These are phyloP conservation scores for Hamigera avellanea DNA, from an alignment of 495 filamentous ascomycete genomes.

Conservation along the genomic window DNA sequence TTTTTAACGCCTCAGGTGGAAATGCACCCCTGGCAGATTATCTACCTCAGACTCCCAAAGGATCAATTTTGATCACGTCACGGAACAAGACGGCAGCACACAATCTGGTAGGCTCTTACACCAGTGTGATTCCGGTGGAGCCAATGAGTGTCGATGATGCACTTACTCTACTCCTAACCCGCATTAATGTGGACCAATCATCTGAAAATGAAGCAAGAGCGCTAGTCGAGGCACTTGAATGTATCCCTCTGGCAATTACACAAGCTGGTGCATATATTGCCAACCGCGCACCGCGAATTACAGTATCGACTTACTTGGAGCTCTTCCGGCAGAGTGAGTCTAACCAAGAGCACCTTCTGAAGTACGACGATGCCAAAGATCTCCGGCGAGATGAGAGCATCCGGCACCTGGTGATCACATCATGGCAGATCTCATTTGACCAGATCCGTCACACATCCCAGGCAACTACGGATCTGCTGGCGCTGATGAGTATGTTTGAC, in stretches of 20 bases:
- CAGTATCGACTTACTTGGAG: conserved; percentile 8
- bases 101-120: conserved; percentile 10
- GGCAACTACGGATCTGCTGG: conserved; percentile 21
- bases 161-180: conserved; percentile 6
- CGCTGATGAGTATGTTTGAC: conserved; percentile 34
- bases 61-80: conserved; percentile 28
- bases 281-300: conserved; percentile 7
- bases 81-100: conserved; percentile 17
- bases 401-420: conserved; percentile 26
- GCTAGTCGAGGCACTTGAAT: conserved; percentile 16
- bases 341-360: conserved; percentile 5
- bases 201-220: conserved; percentile 5
- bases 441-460: conserved; percentile 19
- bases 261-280: conserved; percentile 22
- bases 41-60: conserved; percentile 23
- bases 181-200: conserved; percentile 4
- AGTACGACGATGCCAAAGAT: conserved; percentile 7
- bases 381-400: conserved; percentile 15
- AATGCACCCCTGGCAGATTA: conserved; percentile 10
- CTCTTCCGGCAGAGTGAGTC: conserved; percentile 10
- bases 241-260: conserved; percentile 22
- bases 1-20: conserved; percentile 10
- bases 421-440: conserved; percentile 38
- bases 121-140: conserved; percentile 12
- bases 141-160: conserved; percentile 21